Percentiles rank a stretch among this genome's conserved stretches.
These are phyloP conservation scores for Cryptosporidium xiaoi DNA, from an alignment of 169 alveolate genomes.

Conservation along the genomic window DNA sequence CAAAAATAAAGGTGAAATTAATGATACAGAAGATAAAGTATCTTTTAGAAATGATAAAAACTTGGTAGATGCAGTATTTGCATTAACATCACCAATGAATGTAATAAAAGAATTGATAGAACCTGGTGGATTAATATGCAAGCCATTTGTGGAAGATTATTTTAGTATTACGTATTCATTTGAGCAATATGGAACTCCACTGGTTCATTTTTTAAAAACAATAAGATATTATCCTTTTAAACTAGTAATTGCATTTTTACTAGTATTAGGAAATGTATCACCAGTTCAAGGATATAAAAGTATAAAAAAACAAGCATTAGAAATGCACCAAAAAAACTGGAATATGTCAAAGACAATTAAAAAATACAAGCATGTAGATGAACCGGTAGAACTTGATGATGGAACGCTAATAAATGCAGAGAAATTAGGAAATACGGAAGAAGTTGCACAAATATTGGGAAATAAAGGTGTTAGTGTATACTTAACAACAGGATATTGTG, in stretches of 20 bases:
- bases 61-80: slow-evolving; percentile 71
- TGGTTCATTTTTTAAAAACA: slow-evolving; percentile 74
- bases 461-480: slow-evolving; percentile 77
- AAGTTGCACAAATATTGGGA: slow-evolving; percentile 68
- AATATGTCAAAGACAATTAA: slow-evolving; percentile 77
- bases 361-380: slow-evolving; percentile 74
- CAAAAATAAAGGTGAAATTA: background rate
- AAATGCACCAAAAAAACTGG: slow-evolving; percentile 77
- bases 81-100: slow-evolving; percentile 77
- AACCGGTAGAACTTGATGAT: slow-evolving; percentile 72
- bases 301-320: slow-evolving; percentile 73
- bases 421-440: slow-evolving; percentile 76
- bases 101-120: slow-evolving; percentile 78
- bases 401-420: slow-evolving; percentile 68
- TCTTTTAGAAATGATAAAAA: slow-evolving; percentile 32
- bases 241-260: slow-evolving; percentile 75
- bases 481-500: slow-evolving; percentile 78
- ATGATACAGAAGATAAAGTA: background rate
- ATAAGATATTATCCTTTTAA: slow-evolving; percentile 75
- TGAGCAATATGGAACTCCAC: slow-evolving; percentile 79
- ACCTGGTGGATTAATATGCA: slow-evolving; percentile 79
- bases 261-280: slow-evolving; percentile 77
- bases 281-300: slow-evolving; percentile 77
- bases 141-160: slow-evolving; percentile 78
- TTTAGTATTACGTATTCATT: slow-evolving; percentile 77